Evolutionary conservation across 2,329 filamentous ascomycete genomes (phyloP).

Genomic region (Pleomassaria siparia): DNA sequence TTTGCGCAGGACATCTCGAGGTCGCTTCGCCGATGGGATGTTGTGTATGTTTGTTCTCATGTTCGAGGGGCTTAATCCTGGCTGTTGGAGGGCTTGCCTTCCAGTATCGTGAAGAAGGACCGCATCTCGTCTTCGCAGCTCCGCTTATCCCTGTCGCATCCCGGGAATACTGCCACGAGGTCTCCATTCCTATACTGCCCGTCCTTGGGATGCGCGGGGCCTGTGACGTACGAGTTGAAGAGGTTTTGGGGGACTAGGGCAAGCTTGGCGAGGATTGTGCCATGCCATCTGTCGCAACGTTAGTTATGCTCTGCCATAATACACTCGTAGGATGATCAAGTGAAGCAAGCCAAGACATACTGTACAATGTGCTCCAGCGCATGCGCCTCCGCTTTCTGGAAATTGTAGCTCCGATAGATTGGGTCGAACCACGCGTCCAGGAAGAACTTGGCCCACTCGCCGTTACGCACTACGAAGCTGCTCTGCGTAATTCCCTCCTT

Average conservation of each 20-base stretch:
- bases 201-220: constrained; percentile 36
- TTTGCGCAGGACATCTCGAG: not conserved
- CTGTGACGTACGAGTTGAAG: constrained; percentile 72
- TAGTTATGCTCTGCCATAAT: constrained; percentile 26
- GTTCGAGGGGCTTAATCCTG: not conserved
- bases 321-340: not conserved
- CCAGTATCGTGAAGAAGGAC: constrained; percentile 47
- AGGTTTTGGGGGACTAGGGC: constrained; percentile 84
- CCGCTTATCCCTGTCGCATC: constrained; percentile 63
- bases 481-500: constrained; percentile 72
- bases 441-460: constrained; percentile 91
- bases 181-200: constrained; percentile 79
- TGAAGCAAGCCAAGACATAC: constrained; percentile 29
- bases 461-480: constrained; percentile 78
- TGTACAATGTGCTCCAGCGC: constrained; percentile 69
- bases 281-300: constrained; percentile 78
- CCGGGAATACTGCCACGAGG: constrained; percentile 76
- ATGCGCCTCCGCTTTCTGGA: constrained; percentile 91
- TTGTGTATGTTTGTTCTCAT: not conserved
- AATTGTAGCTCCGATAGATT: constrained; percentile 90
- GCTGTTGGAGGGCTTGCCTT: constrained; percentile 10
- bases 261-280: constrained; percentile 87
- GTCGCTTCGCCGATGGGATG: not conserved
- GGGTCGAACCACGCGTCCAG: constrained; percentile 96
- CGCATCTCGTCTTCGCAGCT: constrained; percentile 74